phyloP scores from a whole-genome alignment of 2,329 filamentous ascomycete species.

The Colletotrichum noveboracense region DNA sequence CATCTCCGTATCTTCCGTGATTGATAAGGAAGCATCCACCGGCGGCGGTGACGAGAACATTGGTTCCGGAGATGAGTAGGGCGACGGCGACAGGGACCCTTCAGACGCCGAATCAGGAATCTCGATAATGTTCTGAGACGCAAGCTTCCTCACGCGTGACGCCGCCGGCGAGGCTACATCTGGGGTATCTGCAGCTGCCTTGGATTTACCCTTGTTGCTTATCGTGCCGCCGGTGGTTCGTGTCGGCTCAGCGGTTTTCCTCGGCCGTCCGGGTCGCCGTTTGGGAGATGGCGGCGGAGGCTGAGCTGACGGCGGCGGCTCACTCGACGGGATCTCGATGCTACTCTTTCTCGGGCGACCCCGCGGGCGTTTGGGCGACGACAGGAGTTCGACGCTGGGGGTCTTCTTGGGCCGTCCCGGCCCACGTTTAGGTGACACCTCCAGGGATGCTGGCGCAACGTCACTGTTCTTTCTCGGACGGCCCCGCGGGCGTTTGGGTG shows the following conservation, averaged over 20 bases:
- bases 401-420: constrained; percentile 42
- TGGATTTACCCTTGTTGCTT: neutral
- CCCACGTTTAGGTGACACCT: constrained; percentile 38
- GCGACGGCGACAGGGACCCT: constrained; percentile 29
- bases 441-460: constrained; percentile 18
- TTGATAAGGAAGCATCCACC: constrained; percentile 48
- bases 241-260: neutral
- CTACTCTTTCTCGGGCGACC: constrained; percentile 46
- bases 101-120: constrained; percentile 59
- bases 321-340: constrained; percentile 23
- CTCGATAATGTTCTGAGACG: constrained; percentile 39
- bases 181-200: constrained; percentile 15
- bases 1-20: constrained; percentile 50
- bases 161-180: constrained; percentile 22
- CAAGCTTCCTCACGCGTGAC: constrained; percentile 29
- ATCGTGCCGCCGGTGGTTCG: neutral
- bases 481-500: constrained; percentile 43
- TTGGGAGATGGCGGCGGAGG: constrained; percentile 23
- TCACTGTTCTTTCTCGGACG: constrained; percentile 36
- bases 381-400: neutral
- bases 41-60: constrained; percentile 49
- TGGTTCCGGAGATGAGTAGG: constrained; percentile 38
- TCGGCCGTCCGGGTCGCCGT: neutral
- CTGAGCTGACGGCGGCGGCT: constrained; percentile 40
- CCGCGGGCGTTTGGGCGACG: constrained; percentile 27